Evolutionary conservation across 768 basidiomycete species (phyloP).

Genomic region (Mycena kentingensis): DNA sequence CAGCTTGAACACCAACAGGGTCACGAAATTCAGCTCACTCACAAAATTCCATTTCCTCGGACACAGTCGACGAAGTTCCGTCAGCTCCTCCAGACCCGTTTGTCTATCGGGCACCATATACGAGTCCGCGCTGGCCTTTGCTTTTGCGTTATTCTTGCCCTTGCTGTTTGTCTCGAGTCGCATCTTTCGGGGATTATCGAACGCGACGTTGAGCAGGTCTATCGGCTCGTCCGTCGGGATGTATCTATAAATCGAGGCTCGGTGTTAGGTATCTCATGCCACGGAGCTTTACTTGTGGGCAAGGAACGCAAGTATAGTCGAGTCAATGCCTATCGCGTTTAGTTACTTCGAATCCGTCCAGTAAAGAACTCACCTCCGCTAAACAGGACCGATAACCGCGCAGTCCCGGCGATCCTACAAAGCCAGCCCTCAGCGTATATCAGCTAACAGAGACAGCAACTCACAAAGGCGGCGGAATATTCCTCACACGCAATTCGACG

Average conservation of each 20-base stretch:
- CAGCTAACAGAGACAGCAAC: conserved; percentile 16
- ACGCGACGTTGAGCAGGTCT: conserved; percentile 90
- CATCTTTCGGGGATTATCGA: conserved; percentile 90
- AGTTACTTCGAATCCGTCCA: no score
- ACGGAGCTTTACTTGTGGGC: conserved; percentile 61
- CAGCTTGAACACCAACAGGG: conserved; percentile 8
- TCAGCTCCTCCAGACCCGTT: conserved; percentile 75
- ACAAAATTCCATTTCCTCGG: conserved; percentile 91
- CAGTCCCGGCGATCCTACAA: conserved; percentile 35
- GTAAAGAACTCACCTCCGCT: conserved; percentile 63
- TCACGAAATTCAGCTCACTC: conserved; percentile 31
- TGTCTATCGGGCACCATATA: conserved; percentile 90
- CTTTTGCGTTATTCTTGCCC: conserved; percentile 22
- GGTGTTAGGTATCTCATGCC: neutral
- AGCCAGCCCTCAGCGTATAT: conserved; percentile 1
- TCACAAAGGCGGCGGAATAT: conserved; percentile 60
- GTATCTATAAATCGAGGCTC: conserved; percentile 50
- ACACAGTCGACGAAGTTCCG: conserved; percentile 76
- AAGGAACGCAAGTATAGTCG: conserved; percentile 77
- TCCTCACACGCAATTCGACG: conserved; percentile 64
- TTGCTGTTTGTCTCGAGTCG: conserved; percentile 50
- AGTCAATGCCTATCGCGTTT: conserved; percentile 81
- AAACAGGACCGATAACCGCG: conserved; percentile 84
- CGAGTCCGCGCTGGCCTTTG: conserved; percentile 10
- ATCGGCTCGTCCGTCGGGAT: conserved; percentile 78